A percentile compares a stretch with the other conserved stretches of the same genome.
Conservation (phyloP, 371 early-diverging fungal species). For the Mortierella sp. region DNA sequence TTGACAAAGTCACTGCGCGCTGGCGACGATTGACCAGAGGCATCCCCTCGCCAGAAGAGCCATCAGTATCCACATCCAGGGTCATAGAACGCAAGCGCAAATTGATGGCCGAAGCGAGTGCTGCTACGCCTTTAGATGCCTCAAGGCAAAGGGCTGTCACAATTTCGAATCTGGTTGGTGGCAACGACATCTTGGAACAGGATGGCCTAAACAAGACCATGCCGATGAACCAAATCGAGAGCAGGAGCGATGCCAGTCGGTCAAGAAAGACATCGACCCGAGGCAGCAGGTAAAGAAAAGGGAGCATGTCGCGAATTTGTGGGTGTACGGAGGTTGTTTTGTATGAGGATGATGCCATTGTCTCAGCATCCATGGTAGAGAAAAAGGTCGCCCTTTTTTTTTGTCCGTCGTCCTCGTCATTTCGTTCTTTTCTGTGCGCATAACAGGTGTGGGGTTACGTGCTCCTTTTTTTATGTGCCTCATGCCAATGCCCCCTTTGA, state of each 20-base stretch:
- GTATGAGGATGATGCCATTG: background rate
- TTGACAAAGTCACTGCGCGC: conserved; percentile 2
- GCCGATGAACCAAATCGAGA: background rate
- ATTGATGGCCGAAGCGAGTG: background rate
- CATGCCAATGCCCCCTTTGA: background rate
- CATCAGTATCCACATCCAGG: background rate
- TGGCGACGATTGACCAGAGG: background rate
- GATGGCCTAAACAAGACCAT: background rate
- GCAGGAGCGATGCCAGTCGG: background rate
- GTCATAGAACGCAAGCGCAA: background rate
- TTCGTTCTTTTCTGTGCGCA: background rate
- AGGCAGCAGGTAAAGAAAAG: background rate
- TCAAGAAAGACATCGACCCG: background rate
- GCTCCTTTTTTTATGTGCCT: background rate
- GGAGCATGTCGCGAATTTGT: background rate
- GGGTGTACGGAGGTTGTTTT: background rate
- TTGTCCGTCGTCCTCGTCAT: background rate
- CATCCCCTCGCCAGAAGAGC: background rate
- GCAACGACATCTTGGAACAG: background rate
- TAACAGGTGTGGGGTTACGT: background rate
- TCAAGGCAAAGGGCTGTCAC: background rate
- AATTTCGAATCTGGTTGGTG: background rate
- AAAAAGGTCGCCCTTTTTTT: background rate
- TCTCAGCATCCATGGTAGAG: background rate
- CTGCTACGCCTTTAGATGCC: background rate